A percentile compares a stretch with the other conserved stretches of the same genome.
These are phyloP conservation scores for Clarireedia hainanense DNA, from an alignment of 2,329 filamentous ascomycete species.

Conservation along the genomic window DNA sequence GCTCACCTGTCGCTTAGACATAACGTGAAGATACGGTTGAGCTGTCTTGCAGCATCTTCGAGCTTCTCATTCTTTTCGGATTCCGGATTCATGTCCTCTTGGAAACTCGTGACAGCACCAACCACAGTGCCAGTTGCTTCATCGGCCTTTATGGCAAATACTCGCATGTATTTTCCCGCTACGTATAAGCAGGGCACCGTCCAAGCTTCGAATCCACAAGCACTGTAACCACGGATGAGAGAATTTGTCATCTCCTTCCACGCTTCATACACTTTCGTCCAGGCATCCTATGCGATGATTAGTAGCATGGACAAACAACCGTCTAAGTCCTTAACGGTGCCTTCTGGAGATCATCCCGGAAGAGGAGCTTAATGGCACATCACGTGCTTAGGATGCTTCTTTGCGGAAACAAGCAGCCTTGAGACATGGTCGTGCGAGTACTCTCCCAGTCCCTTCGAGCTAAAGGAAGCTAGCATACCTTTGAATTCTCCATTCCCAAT, in stretches of 20 bases:
- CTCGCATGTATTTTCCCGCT: constrained; percentile 75
- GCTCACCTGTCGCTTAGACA: constrained; percentile 81
- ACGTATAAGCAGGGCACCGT: constrained; percentile 86
- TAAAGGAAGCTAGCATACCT: constrained; percentile 15
- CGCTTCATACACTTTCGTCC: constrained; percentile 74
- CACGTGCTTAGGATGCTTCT: too few species aligned
- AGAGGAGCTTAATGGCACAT: neutral
- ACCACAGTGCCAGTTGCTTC: constrained; percentile 49
- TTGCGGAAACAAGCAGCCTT: neutral
- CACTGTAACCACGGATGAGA: constrained; percentile 75
- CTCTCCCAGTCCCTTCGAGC: neutral
- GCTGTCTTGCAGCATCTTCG: constrained; percentile 80
- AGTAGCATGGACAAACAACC: neutral
- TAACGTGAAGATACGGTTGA: constrained; percentile 86
- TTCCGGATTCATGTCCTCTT: constrained; percentile 76
- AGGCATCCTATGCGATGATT: constrained; percentile 30
- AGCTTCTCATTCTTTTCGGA: constrained; percentile 74
- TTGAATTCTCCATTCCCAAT: constrained; percentile 28
- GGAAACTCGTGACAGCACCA: constrained; percentile 42
- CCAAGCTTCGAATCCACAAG: constrained; percentile 74
- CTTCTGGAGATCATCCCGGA: neutral
- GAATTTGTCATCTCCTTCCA: constrained; percentile 80
- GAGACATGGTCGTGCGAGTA: neutral
- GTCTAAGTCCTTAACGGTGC: neutral
- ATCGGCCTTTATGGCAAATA: constrained; percentile 89